Percentiles rank a stretch among this genome's conserved stretches.
These are phyloP conservation scores for Coleophoma cylindrospora DNA, from an alignment of 2,329 filamentous ascomycete genomes.

Conservation along the genomic window DNA sequence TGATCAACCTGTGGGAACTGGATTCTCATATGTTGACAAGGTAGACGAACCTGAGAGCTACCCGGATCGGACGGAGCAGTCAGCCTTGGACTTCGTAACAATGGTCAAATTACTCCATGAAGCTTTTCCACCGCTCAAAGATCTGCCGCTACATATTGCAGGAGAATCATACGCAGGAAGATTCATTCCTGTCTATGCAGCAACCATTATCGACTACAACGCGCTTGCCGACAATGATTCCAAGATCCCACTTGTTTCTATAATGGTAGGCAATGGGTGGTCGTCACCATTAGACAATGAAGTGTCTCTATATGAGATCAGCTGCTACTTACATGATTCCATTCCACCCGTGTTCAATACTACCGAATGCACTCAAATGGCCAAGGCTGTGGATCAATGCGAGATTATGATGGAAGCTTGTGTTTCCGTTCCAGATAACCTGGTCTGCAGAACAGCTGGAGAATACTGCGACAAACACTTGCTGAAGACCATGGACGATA, in stretches of 20 bases:
- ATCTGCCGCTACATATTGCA: constrained; percentile 5
- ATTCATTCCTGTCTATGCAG: constrained; percentile 32
- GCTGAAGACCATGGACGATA: neutral
- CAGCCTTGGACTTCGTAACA: constrained; percentile 55
- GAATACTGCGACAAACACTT: neutral
- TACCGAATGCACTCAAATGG: neutral
- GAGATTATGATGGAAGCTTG: neutral
- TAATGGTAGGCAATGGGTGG: neutral
- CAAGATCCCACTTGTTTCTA: neutral
- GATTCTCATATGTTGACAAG: neutral
- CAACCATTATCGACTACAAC: constrained; percentile 1
- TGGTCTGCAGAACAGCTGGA: neutral
- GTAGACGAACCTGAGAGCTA: neutral
- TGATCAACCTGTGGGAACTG: constrained; percentile 32
- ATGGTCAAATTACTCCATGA: constrained; percentile 48
- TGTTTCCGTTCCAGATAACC: neutral
- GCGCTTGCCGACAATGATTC: neutral
- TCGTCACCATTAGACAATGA: neutral
- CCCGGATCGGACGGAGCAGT: constrained; percentile 42
- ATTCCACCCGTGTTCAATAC: neutral
- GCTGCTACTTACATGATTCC: neutral
- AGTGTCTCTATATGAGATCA: neutral
- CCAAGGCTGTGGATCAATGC: neutral
- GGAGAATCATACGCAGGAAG: constrained; percentile 8
- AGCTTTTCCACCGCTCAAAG: constrained; percentile 38